These are phyloP conservation scores for Taphrina wiesneri DNA, from an alignment of 1,139 yeast genomes.

Conservation along the genomic window DNA sequence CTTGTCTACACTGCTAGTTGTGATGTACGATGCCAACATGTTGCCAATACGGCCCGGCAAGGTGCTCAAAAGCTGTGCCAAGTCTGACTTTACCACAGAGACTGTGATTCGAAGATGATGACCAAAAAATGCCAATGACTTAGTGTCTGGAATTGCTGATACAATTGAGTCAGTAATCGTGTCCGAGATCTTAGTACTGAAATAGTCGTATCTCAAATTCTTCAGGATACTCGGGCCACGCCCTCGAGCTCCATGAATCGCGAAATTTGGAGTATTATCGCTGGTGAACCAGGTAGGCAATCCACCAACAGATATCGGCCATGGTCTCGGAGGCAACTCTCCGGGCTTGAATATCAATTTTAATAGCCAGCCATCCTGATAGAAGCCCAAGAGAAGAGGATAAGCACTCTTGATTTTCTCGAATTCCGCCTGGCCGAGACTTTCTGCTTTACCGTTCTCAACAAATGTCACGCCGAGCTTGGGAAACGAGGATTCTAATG, in stretches of 20 bases:
- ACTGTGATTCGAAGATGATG: not conserved
- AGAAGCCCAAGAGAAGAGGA: not conserved
- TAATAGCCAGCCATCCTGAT: not conserved
- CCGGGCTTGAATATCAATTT: not conserved
- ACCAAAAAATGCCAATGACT: not conserved
- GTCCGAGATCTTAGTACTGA: not conserved
- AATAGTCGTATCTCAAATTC: not conserved
- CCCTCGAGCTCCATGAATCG: not conserved
- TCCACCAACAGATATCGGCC: not conserved
- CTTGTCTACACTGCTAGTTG: not conserved
- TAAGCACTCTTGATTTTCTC: not conserved
- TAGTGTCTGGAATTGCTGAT: not conserved
- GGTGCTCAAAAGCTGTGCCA: not conserved
- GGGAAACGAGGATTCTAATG: not conserved
- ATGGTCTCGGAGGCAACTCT: not conserved
- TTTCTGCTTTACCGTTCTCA: not conserved
- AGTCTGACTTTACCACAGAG: not conserved
- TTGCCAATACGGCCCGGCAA: not conserved
- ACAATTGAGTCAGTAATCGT: not conserved
- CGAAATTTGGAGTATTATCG: not conserved
- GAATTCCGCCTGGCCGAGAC: no score
- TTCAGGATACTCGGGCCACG: not conserved
- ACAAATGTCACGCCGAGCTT: not conserved
- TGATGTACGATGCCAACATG: not conserved
- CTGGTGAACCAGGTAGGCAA: not conserved